Evolutionary conservation across 2,329 filamentous ascomycete genomes (phyloP).

Genomic region (Pezicula carpinea): DNA sequence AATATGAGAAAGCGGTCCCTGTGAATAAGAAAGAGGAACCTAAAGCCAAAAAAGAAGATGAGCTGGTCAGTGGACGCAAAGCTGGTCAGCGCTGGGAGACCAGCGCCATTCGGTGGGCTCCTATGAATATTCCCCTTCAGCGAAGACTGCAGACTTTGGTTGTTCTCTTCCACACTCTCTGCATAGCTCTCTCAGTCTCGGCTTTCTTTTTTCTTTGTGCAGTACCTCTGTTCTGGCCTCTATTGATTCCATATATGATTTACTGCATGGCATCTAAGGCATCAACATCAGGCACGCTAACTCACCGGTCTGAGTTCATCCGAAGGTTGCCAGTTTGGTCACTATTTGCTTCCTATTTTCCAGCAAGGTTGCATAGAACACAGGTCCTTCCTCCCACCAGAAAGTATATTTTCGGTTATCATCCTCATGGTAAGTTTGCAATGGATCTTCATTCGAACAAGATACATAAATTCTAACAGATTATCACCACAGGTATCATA

Average conservation of each 20-base stretch:
- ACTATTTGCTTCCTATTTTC: conserved; percentile 89
- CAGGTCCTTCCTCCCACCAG: conserved; percentile 71
- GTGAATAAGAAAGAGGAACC: conserved; percentile 10
- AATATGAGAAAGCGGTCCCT: conserved; percentile 14
- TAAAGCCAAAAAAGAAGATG: conserved; percentile 15
- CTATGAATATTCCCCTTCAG: conserved; percentile 66
- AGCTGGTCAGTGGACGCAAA: conserved; percentile 24
- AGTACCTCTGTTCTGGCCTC: conserved; percentile 87
- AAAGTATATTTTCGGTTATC: conserved; percentile 96
- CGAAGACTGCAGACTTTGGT: conserved; percentile 74
- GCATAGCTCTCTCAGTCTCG: conserved; percentile 66
- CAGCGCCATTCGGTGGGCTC: conserved; percentile 74
- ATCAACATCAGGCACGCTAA: conserved; percentile 69
- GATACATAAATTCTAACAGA: no score
- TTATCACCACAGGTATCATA: conserved; percentile 64
- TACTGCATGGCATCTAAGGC: conserved; percentile 78
- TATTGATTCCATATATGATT: conserved; percentile 70
- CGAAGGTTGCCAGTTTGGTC: conserved; percentile 75
- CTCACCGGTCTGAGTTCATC: conserved; percentile 68
- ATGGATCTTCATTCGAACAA: no score
- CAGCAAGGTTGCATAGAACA: conserved; percentile 81
- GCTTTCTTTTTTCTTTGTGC: conserved; percentile 88
- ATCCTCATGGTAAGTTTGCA: conserved; percentile 66
- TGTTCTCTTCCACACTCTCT: conserved; percentile 68
- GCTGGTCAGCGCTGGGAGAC: conserved; percentile 29